These are phyloP conservation scores for Alliaria petiolata DNA, from an alignment of 345 rosid species.

Conservation along the genomic window DNA sequence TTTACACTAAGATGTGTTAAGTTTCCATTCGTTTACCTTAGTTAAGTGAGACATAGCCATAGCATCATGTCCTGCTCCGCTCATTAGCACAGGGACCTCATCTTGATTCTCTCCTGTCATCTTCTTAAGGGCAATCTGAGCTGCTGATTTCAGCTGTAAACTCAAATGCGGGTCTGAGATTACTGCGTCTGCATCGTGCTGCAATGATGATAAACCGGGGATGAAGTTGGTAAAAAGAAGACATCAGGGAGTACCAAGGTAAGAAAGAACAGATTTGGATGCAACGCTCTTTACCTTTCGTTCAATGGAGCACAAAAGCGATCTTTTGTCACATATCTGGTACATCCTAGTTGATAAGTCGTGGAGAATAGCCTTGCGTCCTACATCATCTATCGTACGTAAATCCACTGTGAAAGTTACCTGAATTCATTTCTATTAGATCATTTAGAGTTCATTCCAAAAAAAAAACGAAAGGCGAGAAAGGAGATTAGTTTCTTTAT, in stretches of 20 bases:
- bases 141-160: slow-evolving; percentile 65
- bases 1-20: neutral
- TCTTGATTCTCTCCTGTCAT: slow-evolving; percentile 61
- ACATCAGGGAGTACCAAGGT: neutral
- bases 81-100: slow-evolving; percentile 81
- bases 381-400: slow-evolving; percentile 84
- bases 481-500: slow-evolving; percentile 22
- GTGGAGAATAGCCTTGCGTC: slow-evolving; percentile 80
- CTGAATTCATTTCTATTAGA: slow-evolving; percentile 37
- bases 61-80: slow-evolving; percentile 99
- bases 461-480: neutral
- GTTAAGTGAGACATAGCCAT: slow-evolving; percentile 95
- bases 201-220: slow-evolving; percentile 40
- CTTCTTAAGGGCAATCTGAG: slow-evolving; percentile 57
- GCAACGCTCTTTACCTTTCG: slow-evolving; percentile 55
- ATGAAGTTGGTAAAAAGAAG: neutral
- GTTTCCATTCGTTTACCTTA: slow-evolving; percentile 44
- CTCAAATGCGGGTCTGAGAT: slow-evolving; percentile 59
- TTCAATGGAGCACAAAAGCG: slow-evolving; percentile 75
- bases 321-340: slow-evolving; percentile 72
- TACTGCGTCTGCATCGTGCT: slow-evolving; percentile 93
- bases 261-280: slow-evolving; percentile 12
- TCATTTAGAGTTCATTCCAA: slow-evolving; percentile 12
- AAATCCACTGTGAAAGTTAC: slow-evolving; percentile 90
- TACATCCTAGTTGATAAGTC: slow-evolving; percentile 74